These are phyloP conservation scores for Clohesyomyces aquaticus DNA, from an alignment of 495 filamentous ascomycete genomes.

Conservation along the genomic window DNA sequence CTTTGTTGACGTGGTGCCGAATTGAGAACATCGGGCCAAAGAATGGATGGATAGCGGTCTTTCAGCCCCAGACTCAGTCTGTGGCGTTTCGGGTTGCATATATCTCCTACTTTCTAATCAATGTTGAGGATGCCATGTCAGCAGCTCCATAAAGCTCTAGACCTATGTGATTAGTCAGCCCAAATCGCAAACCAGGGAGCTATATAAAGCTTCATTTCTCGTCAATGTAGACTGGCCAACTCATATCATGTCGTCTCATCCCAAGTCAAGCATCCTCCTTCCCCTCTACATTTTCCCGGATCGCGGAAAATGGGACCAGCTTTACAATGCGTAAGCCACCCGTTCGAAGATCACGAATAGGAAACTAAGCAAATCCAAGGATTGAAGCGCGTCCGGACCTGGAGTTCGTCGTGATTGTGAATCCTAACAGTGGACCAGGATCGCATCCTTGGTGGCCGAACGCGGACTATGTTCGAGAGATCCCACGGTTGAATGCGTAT, in stretches of 20 bases:
- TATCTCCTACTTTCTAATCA: not conserved
- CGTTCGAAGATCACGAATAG: not conserved
- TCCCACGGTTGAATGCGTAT: constrained; percentile 23
- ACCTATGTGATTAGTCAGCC: not conserved
- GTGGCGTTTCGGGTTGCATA: too few species aligned
- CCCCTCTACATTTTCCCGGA: constrained; percentile 37
- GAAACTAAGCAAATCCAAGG: not conserved
- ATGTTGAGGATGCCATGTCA: not conserved
- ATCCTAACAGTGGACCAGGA: constrained; percentile 33
- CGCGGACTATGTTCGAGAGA: constrained; percentile 29
- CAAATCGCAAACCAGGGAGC: not conserved
- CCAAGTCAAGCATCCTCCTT: constrained; percentile 21
- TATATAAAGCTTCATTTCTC: constrained; percentile 6
- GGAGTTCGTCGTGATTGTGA: constrained; percentile 32
- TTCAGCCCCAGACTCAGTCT: too few species aligned
- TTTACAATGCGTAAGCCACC: constrained; percentile 24
- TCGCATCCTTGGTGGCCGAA: constrained; percentile 26
- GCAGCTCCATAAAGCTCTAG: not conserved
- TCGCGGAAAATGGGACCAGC: constrained; percentile 33
- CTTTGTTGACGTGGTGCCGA: constrained; percentile 22
- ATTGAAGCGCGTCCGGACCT: constrained; percentile 1
- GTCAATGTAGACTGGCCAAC: not conserved
- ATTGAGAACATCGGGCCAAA: not conserved
- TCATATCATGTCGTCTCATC: not conserved
- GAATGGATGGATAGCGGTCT: not conserved